Evolutionary conservation across 2,329 filamentous ascomycete genomes (phyloP).

Genomic region (Emericellopsis cladophorae): DNA sequence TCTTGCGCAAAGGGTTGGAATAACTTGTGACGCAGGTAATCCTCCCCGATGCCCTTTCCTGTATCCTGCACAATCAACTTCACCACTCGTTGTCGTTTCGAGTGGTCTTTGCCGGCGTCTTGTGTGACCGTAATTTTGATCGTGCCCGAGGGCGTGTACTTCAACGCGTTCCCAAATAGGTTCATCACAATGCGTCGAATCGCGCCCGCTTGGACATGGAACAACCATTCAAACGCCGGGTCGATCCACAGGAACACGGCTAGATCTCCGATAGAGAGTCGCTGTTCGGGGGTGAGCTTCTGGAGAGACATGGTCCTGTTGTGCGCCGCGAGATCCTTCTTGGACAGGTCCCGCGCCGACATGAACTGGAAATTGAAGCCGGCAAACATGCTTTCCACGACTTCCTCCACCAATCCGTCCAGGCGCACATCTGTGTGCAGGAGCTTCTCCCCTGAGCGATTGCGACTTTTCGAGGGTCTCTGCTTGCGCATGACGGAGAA

Average conservation of each 20-base stretch:
- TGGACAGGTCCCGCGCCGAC: background rate
- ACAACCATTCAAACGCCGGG: conserved; percentile 32
- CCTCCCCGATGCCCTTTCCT: conserved; percentile 50
- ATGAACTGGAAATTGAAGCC: conserved; percentile 25
- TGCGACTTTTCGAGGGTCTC: conserved; percentile 9
- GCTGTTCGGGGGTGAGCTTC: background rate
- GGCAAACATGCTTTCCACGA: conserved; percentile 31
- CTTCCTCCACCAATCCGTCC: conserved; percentile 29
- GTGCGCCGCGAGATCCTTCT: background rate
- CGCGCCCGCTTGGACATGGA: conserved; percentile 39
- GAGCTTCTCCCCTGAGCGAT: conserved; percentile 8
- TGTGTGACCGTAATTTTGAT: conserved; percentile 16
- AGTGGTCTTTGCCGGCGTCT: background rate
- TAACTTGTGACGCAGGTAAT: conserved; percentile 46
- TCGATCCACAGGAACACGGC: conserved; percentile 36
- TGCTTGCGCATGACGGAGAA: conserved; percentile 4
- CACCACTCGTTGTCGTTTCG: conserved; percentile 3
- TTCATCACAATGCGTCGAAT: conserved; percentile 47
- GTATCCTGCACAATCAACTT: conserved; percentile 45
- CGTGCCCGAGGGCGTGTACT: conserved; percentile 34
- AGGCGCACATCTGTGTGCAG: conserved; percentile 15
- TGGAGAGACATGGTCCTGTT: too few species aligned
- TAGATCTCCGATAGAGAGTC: background rate
- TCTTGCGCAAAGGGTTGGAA: conserved; percentile 57
- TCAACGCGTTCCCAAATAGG: conserved; percentile 48